phyloP scores from a whole-genome alignment of 202 grass and related monocot genomes.

The Schoenoplectus triqueter region DNA sequence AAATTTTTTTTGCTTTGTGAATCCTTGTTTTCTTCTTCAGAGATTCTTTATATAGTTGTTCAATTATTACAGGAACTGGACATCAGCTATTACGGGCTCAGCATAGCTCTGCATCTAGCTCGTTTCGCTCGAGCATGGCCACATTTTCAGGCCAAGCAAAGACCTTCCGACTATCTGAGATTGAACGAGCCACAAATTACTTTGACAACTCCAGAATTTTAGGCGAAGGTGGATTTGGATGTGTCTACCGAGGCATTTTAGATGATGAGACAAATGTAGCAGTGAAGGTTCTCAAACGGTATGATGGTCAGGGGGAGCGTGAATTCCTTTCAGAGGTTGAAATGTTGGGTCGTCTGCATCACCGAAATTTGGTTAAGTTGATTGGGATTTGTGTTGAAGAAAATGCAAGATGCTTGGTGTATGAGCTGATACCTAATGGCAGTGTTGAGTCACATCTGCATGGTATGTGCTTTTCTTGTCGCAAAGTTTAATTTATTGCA shows the following conservation, averaged over 20 bases:
- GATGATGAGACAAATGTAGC: conserved; percentile 76
- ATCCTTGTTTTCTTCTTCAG: background rate
- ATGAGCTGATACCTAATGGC: conserved; percentile 94
- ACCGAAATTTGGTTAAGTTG: conserved; percentile 94
- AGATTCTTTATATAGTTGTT: background rate
- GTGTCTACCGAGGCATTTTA: conserved; percentile 79
- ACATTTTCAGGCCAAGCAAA: conserved; percentile 77
- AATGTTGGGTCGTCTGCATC: conserved; percentile 97
- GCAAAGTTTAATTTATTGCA: background rate
- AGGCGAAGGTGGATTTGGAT: conserved; percentile 95
- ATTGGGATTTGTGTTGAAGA: conserved; percentile 93
- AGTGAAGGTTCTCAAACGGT: conserved; percentile 92
- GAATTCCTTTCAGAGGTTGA: conserved; percentile 97
- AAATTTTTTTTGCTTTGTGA: background rate
- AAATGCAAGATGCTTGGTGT: conserved; percentile 77
- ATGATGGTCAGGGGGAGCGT: conserved; percentile 73
- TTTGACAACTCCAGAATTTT: conserved; percentile 78
- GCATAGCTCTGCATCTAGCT: conserved; percentile 74
- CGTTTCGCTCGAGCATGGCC: conserved; percentile 70
- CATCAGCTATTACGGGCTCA: conserved; percentile 54
- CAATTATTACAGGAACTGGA: conserved; percentile 56
- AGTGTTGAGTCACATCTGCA: conserved; percentile 97
- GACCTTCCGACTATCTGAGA: conserved; percentile 67
- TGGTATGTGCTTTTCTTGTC: conserved; percentile 52
- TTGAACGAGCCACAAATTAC: conserved; percentile 76